A percentile compares a stretch with the other conserved stretches of the same genome.
Evolutionary conservation across 192 early-diverging fungal genomes (phyloP).

Genomic region (Allomyces macrogynus): DNA sequence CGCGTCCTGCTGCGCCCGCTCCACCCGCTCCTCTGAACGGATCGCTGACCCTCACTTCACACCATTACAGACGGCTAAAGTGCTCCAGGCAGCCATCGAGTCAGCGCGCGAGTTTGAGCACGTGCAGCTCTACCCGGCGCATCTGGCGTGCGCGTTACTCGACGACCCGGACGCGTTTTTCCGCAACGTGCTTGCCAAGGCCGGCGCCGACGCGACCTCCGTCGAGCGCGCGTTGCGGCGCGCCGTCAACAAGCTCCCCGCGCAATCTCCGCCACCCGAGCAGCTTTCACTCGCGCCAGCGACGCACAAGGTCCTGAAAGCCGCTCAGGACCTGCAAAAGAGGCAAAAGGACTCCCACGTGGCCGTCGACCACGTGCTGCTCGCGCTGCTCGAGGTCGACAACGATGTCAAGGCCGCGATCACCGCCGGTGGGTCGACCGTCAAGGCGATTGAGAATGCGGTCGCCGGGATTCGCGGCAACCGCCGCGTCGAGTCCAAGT

Average conservation of each 20-base stretch:
- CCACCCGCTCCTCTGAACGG: no score
- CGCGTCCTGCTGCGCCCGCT: no score
- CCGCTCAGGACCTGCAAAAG: slow-evolving; percentile 64
- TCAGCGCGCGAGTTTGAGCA: slow-evolving; percentile 56
- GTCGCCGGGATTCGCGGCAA: slow-evolving; percentile 59
- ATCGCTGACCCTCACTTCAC: no score
- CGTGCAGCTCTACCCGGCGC: slow-evolving; percentile 55
- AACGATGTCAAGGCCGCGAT: slow-evolving; percentile 37
- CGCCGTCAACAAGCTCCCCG: slow-evolving; percentile 50
- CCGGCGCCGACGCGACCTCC: slow-evolving; percentile 53
- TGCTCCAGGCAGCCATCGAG: slow-evolving; percentile 35
- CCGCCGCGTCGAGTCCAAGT: slow-evolving; percentile 61
- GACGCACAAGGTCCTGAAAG: slow-evolving; percentile 36
- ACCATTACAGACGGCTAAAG: slow-evolving; percentile 32
- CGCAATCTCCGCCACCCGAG: slow-evolving; percentile 68
- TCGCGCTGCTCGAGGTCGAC: slow-evolving; percentile 50
- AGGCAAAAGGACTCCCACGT: slow-evolving; percentile 75
- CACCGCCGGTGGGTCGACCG: slow-evolving; percentile 41
- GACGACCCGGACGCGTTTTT: slow-evolving; percentile 65
- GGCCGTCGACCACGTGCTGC: slow-evolving; percentile 72
- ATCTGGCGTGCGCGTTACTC: slow-evolving; percentile 59
- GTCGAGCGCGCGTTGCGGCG: slow-evolving; percentile 66
- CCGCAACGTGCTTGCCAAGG: slow-evolving; percentile 55
- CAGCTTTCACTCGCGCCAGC: slow-evolving; percentile 43
- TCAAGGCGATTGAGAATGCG: slow-evolving; percentile 50